Evolutionary conservation across 2,329 filamentous ascomycete species (phyloP).

Genomic region (Cryphonectria japonica): DNA sequence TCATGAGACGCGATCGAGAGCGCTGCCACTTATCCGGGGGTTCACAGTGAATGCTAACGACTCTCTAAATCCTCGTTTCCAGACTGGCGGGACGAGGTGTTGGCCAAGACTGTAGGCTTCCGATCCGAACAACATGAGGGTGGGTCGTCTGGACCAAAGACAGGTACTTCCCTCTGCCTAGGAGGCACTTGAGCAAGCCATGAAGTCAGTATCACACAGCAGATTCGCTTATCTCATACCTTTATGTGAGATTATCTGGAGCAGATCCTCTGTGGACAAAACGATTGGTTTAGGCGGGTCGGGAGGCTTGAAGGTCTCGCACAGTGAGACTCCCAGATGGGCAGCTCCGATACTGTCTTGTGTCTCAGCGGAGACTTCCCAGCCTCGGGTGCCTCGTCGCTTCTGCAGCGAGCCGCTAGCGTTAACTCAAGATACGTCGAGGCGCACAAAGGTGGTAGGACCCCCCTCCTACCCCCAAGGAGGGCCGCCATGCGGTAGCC

Average conservation of each 20-base stretch:
- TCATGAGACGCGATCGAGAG: not conserved
- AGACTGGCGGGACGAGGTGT: conserved; percentile 17
- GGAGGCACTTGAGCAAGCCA: not conserved
- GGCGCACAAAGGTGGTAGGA: conserved; percentile 12
- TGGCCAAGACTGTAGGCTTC: conserved; percentile 1
- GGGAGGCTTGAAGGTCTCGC: conserved; percentile 7
- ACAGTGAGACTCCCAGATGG: conserved; percentile 17
- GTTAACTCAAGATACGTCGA: conserved; percentile 18
- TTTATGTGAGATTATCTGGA: conserved; percentile 18
- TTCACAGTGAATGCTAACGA: not conserved
- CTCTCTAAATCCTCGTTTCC: conserved; percentile 22
- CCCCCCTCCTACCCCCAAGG: not conserved
- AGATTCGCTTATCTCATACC: conserved; percentile 27
- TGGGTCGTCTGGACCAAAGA: not conserved
- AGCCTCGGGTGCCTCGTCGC: conserved; percentile 19
- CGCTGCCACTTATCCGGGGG: not conserved
- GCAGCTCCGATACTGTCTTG: conserved; percentile 21
- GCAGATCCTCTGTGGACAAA: conserved; percentile 11
- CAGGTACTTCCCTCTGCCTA: not conserved
- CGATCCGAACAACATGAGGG: not conserved
- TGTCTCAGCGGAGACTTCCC: conserved; percentile 20
- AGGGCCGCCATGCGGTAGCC: not conserved
- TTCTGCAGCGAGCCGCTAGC: conserved; percentile 29
- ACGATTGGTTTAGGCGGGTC: conserved; percentile 18
- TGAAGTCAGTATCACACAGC: conserved; percentile 22